Evolutionary conservation across 2,329 filamentous ascomycete genomes (phyloP).

Genomic region (Hypoxylon rubiginosum): DNA sequence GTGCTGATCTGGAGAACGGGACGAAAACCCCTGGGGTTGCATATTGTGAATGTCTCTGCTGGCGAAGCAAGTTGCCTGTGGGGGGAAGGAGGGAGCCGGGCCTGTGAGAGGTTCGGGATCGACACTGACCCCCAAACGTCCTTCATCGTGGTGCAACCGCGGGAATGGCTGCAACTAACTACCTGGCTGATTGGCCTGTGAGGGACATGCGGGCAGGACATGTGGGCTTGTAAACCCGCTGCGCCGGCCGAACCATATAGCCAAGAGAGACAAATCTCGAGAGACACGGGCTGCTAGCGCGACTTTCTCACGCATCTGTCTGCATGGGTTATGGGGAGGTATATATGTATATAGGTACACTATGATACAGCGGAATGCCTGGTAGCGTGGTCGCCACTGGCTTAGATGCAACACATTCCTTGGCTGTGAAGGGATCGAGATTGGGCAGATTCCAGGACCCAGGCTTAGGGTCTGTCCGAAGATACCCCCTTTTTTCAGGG

Average conservation of each 20-base stretch:
- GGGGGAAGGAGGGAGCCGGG: background rate
- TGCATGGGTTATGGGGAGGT: slow-evolving; percentile 10
- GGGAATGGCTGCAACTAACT: slow-evolving; percentile 33
- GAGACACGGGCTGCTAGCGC: slow-evolving; percentile 33
- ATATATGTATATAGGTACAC: slow-evolving; percentile 6
- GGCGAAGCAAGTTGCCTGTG: slow-evolving; percentile 12
- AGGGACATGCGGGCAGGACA: background rate
- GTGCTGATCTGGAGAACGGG: slow-evolving; percentile 12
- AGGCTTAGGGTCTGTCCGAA: slow-evolving; percentile 18
- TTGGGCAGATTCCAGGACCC: slow-evolving; percentile 16
- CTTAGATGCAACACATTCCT: slow-evolving; percentile 38
- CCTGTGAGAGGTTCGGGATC: slow-evolving; percentile 32
- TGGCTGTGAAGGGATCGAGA: slow-evolving; percentile 35
- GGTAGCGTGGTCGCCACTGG: slow-evolving; percentile 30
- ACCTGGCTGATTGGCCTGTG: slow-evolving; percentile 12
- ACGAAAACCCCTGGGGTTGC: slow-evolving; percentile 16
- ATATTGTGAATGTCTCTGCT: slow-evolving; percentile 22
- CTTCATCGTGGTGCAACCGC: slow-evolving; percentile 25
- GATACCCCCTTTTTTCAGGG: background rate
- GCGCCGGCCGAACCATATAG: slow-evolving; percentile 15
- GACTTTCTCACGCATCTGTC: background rate
- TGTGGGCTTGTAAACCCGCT: slow-evolving; percentile 21
- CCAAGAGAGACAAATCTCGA: slow-evolving; percentile 28
- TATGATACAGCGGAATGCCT: slow-evolving; percentile 11
- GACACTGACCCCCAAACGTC: slow-evolving; percentile 11